Evolutionary conservation across 164 flowering plant species (phyloP).

Genomic region (Vitis amurensis): DNA sequence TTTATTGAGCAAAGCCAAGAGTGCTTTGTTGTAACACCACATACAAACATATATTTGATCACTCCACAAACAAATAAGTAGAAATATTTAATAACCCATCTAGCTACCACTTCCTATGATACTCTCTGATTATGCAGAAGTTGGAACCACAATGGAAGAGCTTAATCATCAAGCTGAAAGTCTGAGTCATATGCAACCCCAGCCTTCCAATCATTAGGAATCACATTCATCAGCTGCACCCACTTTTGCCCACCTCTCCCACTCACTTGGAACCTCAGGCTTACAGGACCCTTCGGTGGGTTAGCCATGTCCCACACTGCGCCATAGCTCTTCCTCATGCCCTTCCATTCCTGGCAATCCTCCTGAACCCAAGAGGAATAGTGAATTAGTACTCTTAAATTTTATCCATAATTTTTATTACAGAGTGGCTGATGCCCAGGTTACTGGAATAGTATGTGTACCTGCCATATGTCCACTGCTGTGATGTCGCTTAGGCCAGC

Average conservation of each 20-base stretch:
- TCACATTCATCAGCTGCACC: constrained; percentile 41
- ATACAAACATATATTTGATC: too few relatives aligned
- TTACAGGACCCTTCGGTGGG: constrained; percentile 49
- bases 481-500: constrained; percentile 53
- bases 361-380: constrained; percentile 32
- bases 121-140: too few relatives aligned
- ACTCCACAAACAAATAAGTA: too few relatives aligned
- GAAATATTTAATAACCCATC: too few relatives aligned
- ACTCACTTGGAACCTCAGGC: constrained; percentile 54
- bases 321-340: constrained; percentile 70
- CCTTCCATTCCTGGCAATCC: constrained; percentile 67
- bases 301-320: constrained; percentile 54
- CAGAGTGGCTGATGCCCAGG: too few relatives aligned
- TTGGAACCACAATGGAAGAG: too few relatives aligned
- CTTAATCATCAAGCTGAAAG: constrained; percentile 34
- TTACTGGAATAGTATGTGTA: constrained; percentile 9
- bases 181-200: constrained; percentile 64
- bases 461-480: constrained; percentile 70
- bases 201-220: constrained; percentile 71
- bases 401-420: too few relatives aligned
- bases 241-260: constrained; percentile 44
- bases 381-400: too few relatives aligned
- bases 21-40: too few relatives aligned
- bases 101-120: too few relatives aligned
- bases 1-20: too few relatives aligned